phyloP scores from a whole-genome alignment of 2,329 filamentous ascomycete genomes.

The Exutisphaerella laricina region DNA sequence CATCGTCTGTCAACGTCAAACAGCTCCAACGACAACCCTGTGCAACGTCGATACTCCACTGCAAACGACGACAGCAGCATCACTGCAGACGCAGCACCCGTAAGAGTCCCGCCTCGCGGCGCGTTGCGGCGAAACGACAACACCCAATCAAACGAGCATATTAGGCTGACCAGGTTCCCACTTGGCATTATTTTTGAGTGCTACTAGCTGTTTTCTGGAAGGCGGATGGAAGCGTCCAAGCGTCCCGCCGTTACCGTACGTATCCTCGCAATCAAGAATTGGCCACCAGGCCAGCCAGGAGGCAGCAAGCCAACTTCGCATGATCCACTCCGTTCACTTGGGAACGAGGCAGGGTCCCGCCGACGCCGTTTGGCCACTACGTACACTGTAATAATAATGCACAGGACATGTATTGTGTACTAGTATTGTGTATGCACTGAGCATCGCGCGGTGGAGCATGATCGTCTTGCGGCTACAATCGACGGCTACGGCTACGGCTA shows the following conservation, averaged over 20 bases:
- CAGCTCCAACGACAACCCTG: neutral
- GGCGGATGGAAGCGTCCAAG: slow-evolving; percentile 6
- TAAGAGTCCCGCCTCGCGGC: neutral
- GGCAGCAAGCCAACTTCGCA: no score
- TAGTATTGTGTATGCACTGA: no score
- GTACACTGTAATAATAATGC: no score
- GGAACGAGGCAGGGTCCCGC: neutral
- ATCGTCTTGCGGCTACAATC: no score
- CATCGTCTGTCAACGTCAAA: no score
- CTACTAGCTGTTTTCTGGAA: slow-evolving; percentile 6
- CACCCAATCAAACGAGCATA: neutral
- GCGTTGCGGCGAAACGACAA: neutral
- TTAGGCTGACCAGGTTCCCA: neutral
- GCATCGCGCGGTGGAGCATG: neutral
- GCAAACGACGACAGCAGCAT: neutral
- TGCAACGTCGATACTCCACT: neutral
- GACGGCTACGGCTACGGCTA: no score
- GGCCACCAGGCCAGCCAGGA: no score
- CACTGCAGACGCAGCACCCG: neutral
- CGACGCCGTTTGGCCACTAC: neutral
- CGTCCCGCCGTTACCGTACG: no score
- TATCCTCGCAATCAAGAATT: no score
- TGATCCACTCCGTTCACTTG: slow-evolving; percentile 4
- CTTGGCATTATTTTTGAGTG: slow-evolving; percentile 2
- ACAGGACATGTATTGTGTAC: no score